Evolutionary conservation across 345 rosid genomes (phyloP).

Genomic region (Gossypium mustelinum): DNA sequence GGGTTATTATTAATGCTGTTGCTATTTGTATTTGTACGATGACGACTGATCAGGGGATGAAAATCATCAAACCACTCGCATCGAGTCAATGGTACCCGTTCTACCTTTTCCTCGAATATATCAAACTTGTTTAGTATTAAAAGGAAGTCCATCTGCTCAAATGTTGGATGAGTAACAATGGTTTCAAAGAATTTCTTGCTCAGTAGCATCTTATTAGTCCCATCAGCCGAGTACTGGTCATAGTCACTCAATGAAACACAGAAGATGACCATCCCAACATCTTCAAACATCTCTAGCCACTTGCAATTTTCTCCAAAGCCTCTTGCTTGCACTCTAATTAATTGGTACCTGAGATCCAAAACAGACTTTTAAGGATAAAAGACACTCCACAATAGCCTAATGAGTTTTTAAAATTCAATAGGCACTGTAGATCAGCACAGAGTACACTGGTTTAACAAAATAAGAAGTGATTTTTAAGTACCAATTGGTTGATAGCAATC

Average conservation of each 20-base stretch:
- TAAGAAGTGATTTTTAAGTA: not conserved
- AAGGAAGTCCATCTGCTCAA: conserved; percentile 86
- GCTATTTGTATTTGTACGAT: conserved; percentile 39
- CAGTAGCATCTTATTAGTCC: conserved; percentile 70
- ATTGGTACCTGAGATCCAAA: conserved; percentile 66
- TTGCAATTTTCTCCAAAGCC: conserved; percentile 93
- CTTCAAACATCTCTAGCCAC: conserved; percentile 99
- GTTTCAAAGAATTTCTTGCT: conserved; percentile 78
- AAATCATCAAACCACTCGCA: conserved; percentile 95
- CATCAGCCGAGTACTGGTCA: conserved; percentile 56
- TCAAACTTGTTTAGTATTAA: conserved; percentile 79
- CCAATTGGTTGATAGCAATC: not conserved
- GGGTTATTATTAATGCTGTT: conserved; percentile 65
- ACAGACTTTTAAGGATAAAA: not conserved
- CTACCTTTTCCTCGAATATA: conserved; percentile 77
- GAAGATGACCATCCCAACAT: conserved; percentile 82
- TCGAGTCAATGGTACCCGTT: conserved; percentile 48
- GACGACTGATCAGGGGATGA: conserved; percentile 64
- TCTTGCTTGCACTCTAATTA: conserved; percentile 76
- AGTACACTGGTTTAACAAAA: not conserved
- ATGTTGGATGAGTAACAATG: conserved; percentile 77
- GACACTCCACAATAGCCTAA: not conserved
- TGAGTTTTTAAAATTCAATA: not conserved
- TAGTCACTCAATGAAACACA: conserved; percentile 79
- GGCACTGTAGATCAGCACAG: not conserved